Evolutionary conservation across 2,329 filamentous ascomycete genomes (phyloP).

Genomic region (Drechmeria coniospora): DNA sequence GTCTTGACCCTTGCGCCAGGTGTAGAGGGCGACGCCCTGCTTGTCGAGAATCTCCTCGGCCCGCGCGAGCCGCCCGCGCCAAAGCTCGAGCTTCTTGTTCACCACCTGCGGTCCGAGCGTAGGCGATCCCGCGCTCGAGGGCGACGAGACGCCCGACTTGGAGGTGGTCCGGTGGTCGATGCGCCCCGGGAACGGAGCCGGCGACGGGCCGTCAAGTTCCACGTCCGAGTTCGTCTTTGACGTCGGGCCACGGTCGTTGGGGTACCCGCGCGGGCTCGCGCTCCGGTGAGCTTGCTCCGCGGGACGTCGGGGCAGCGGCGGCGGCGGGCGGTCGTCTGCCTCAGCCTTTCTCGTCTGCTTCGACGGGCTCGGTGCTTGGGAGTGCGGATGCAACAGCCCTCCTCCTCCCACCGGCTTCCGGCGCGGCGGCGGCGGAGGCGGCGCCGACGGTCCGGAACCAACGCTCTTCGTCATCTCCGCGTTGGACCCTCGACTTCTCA

Average conservation of each 20-base stretch:
- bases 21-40: slow-evolving; percentile 52
- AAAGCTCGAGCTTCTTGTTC: slow-evolving; percentile 59
- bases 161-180: slow-evolving; percentile 11
- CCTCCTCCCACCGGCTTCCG: slow-evolving; percentile 15
- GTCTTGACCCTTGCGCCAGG: slow-evolving; percentile 59
- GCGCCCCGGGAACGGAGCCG: slow-evolving; percentile 6
- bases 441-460: neutral
- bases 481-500: slow-evolving; percentile 29
- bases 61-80: slow-evolving; percentile 50
- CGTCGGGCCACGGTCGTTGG: slow-evolving; percentile 15
- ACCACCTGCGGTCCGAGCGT: slow-evolving; percentile 17
- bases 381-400: slow-evolving; percentile 20
- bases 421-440: slow-evolving; percentile 20
- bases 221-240: slow-evolving; percentile 24
- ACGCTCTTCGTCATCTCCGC: slow-evolving; percentile 4
- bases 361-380: slow-evolving; percentile 25
- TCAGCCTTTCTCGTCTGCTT: slow-evolving; percentile 11
- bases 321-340: slow-evolving; percentile 20
- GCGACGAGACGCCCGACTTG: slow-evolving; percentile 17
- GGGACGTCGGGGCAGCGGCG: slow-evolving; percentile 31
- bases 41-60: slow-evolving; percentile 49
- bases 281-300: slow-evolving; percentile 21
- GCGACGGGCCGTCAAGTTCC: slow-evolving; percentile 23
- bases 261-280: slow-evolving; percentile 15
- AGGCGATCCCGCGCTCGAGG: slow-evolving; percentile 17